Conservation (phyloP, 2,329 filamentous ascomycete genomes). For the Didymella sp. region DNA sequence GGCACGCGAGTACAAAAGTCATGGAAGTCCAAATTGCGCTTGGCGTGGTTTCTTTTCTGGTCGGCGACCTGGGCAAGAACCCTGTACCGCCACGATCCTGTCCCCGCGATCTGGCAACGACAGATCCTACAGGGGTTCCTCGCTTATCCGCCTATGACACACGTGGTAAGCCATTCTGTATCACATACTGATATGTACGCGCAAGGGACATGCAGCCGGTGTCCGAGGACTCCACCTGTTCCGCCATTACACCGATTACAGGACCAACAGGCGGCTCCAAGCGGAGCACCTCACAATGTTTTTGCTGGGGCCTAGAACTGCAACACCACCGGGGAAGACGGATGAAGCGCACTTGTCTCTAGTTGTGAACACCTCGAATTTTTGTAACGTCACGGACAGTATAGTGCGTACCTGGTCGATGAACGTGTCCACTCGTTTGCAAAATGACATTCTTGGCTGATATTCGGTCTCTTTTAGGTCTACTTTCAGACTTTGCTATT, state of each 20-base stretch:
- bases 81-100: constrained; percentile 22
- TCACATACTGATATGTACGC: constrained; percentile 3
- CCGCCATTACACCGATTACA: constrained; percentile 16
- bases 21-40: constrained; percentile 2
- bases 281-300: constrained; percentile 9
- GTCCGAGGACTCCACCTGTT: constrained; percentile 10
- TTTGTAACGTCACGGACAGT: constrained; percentile 9
- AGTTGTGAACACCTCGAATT: constrained; percentile 3
- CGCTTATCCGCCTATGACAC: constrained; percentile 23
- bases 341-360: constrained; percentile 19
- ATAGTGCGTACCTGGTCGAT: constrained; percentile 11
- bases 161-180: constrained; percentile 12
- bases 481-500: constrained; percentile 6
- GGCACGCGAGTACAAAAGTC: background rate
- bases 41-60: constrained; percentile 18
- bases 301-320: constrained; percentile 22
- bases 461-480: constrained; percentile 3
- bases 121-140: constrained; percentile 16
- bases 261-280: constrained; percentile 5
- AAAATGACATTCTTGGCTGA: constrained; percentile 9
- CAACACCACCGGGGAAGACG: constrained; percentile 16
- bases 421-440: constrained; percentile 9
- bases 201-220: constrained; percentile 16
- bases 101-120: constrained; percentile 24
- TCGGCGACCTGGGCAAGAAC: constrained; percentile 15